phyloP scores from a whole-genome alignment of 495 filamentous ascomycete genomes.

The Neurospora sp. region DNA sequence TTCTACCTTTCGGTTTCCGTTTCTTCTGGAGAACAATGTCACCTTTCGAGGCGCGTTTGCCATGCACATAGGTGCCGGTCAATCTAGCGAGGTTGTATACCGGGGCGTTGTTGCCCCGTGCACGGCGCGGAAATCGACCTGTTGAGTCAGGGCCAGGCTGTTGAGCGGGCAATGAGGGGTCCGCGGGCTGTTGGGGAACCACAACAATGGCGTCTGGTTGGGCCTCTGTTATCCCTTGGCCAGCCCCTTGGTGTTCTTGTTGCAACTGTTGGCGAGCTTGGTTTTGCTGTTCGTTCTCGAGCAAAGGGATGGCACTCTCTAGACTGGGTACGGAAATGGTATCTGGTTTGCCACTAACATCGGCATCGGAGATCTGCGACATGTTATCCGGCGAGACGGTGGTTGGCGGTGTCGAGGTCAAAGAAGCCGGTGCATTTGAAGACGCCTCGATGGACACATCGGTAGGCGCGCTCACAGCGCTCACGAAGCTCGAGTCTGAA shows the following conservation, averaged over 20 bases:
- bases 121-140: constrained; percentile 31
- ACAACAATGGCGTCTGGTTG: constrained; percentile 29
- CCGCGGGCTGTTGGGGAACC: constrained; percentile 7
- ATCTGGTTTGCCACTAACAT: constrained; percentile 10
- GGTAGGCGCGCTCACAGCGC: constrained; percentile 10
- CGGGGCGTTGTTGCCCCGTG: constrained; percentile 33
- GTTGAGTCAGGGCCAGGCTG: constrained; percentile 1
- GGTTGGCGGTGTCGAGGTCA: constrained; percentile 39
- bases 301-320: constrained; percentile 12
- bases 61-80: constrained; percentile 34
- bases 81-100: constrained; percentile 48
- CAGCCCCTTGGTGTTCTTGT: constrained; percentile 10
- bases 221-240: constrained; percentile 14
- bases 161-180: background rate
- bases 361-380: constrained; percentile 33
- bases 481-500: constrained; percentile 22
- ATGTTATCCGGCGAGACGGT: constrained; percentile 34
- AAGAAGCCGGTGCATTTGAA: constrained; percentile 29
- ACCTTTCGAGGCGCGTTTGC: constrained; percentile 29
- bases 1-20: constrained; percentile 4
- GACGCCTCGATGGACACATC: constrained; percentile 19
- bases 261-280: constrained; percentile 6
- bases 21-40: constrained; percentile 26
- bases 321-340: constrained; percentile 7
- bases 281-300: constrained; percentile 10